A percentile compares a stretch with the other conserved stretches of the same genome.
Evolutionary conservation across 805 yeast species (phyloP).

Genomic region (Lipomyces starkeyi): DNA sequence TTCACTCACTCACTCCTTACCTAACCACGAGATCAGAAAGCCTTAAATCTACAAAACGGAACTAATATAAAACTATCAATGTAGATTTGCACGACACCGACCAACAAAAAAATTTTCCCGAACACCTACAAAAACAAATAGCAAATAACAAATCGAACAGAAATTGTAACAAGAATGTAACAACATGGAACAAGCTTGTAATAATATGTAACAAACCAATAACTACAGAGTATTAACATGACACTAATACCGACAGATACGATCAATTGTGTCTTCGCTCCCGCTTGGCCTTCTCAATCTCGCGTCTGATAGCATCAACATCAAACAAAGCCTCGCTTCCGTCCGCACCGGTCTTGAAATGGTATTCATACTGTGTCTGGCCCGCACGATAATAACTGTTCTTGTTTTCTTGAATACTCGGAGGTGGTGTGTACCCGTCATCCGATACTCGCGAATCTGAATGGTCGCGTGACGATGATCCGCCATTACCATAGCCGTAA

Average conservation of each 20-base stretch:
- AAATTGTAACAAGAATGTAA: background rate
- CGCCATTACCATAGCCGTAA: background rate
- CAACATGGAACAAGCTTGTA: background rate
- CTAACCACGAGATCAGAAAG: background rate
- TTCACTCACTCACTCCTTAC: background rate
- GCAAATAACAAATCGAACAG: background rate
- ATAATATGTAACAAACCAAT: background rate
- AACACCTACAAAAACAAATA: background rate
- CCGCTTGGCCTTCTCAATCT: slow-evolving; percentile 45
- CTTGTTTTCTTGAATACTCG: slow-evolving; percentile 19
- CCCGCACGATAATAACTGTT: slow-evolving; percentile 19
- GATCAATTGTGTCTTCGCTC: slow-evolving; percentile 16
- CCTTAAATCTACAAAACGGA: background rate
- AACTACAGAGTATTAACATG: background rate
- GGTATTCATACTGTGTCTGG: slow-evolving; percentile 28
- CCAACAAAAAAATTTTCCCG: background rate
- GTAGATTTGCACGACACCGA: background rate
- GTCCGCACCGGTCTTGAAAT: slow-evolving; percentile 45
- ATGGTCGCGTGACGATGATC: background rate
- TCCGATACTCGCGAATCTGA: background rate
- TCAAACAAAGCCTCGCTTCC: slow-evolving; percentile 50
- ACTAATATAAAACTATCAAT: background rate
- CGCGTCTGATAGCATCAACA: slow-evolving; percentile 48
- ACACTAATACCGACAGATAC: slow-evolving; percentile 13
- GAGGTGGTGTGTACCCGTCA: background rate